A percentile compares a stretch with the other conserved stretches of the same genome.
Conservation (phyloP, 139 green algal genomes). For the Pseudopediastrum boryanum region DNA sequence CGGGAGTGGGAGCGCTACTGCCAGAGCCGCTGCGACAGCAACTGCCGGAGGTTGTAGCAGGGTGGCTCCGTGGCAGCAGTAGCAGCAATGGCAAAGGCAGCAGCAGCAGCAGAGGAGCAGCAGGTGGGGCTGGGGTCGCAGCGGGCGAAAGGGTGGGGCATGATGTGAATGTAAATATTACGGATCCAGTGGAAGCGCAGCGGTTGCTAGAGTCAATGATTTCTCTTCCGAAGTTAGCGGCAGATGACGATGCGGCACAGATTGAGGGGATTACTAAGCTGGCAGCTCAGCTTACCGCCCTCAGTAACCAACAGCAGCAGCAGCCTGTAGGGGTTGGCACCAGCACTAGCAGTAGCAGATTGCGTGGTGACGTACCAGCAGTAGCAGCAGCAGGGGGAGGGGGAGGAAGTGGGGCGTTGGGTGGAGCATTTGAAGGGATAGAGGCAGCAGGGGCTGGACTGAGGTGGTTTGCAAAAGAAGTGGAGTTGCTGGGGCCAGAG, state of each 20-base stretch:
- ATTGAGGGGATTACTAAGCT: constrained; percentile 7
- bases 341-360: neutral
- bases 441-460: constrained; percentile 29
- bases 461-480: constrained; percentile 53
- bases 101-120: constrained; percentile 10
- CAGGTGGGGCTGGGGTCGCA: neutral
- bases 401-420: neutral
- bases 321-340: neutral
- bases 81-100: constrained; percentile 15
- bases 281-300: constrained; percentile 10
- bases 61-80: constrained; percentile 3
- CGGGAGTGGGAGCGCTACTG: neutral
- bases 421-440: neutral
- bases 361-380: neutral
- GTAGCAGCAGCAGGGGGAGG: neutral
- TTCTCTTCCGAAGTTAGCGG: neutral
- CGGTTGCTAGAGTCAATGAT: constrained; percentile 3
- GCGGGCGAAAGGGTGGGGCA: no score
- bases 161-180: neutral
- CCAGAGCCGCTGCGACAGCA: constrained; percentile 4
- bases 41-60: neutral
- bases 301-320: neutral
- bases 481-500: constrained; percentile 37
- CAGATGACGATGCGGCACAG: neutral
- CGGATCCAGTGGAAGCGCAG: neutral